Percentiles rank a stretch among this genome's conserved stretches.
Evolutionary conservation across 768 basidiomycete genomes (phyloP).

Genomic region (Lactifluus rugatus): DNA sequence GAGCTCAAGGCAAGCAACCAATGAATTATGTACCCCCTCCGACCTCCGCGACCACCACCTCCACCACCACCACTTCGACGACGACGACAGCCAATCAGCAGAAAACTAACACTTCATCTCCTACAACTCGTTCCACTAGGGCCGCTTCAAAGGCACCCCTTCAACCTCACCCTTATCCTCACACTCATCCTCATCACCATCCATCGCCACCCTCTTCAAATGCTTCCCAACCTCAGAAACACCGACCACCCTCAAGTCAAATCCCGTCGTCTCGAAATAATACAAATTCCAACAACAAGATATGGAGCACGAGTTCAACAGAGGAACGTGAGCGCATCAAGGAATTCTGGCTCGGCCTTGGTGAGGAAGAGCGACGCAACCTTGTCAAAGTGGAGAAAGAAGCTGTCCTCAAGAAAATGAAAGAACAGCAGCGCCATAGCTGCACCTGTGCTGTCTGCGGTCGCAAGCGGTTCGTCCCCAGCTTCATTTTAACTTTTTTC

Average conservation of each 20-base stretch:
- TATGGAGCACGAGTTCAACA: constrained; percentile 86
- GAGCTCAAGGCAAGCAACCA: constrained; percentile 84
- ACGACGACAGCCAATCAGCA: constrained; percentile 1
- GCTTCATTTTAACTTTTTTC: constrained; percentile 20
- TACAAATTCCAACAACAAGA: constrained; percentile 50
- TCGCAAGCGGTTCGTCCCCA: constrained; percentile 75
- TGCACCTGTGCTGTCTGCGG: constrained; percentile 96
- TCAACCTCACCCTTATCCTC: constrained; percentile 38
- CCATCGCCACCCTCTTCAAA: constrained; percentile 42
- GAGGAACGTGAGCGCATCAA: constrained; percentile 97
- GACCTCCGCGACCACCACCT: constrained; percentile 24
- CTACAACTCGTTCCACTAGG: constrained; percentile 28
- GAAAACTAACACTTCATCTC: constrained; percentile 24
- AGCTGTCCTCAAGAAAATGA: constrained; percentile 96
- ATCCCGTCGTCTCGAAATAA: neutral
- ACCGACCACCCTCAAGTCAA: constrained; percentile 28
- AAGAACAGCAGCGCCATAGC: constrained; percentile 96
- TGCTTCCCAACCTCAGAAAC: constrained; percentile 31
- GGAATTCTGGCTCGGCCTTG: constrained; percentile 94
- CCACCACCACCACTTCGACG: constrained; percentile 22
- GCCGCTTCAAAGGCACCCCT: constrained; percentile 48
- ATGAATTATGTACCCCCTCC: constrained; percentile 54
- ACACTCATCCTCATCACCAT: constrained; percentile 46
- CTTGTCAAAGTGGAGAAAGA: constrained; percentile 98
- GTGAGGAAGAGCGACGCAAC: constrained; percentile 80